These are phyloP conservation scores for Amanita polypyramis DNA, from an alignment of 768 basidiomycete genomes.

Conservation along the genomic window DNA sequence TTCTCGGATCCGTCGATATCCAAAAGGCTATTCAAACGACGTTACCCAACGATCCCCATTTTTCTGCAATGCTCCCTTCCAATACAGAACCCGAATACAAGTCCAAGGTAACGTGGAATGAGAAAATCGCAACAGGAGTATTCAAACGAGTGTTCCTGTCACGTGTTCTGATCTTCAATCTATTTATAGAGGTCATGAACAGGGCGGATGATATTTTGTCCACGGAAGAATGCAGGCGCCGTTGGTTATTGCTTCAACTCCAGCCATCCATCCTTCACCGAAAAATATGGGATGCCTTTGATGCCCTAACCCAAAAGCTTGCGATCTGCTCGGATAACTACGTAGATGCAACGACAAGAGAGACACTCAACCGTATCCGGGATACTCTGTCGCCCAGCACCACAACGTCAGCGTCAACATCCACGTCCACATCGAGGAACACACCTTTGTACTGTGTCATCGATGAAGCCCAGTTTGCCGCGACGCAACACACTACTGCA, in stretches of 20 bases:
- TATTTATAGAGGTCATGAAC: constrained; percentile 25
- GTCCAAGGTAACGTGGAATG: constrained; percentile 21
- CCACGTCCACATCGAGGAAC: constrained; percentile 8
- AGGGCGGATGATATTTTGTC: neutral
- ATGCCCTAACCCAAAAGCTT: constrained; percentile 25
- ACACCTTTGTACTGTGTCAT: constrained; percentile 33
- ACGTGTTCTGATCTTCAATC: constrained; percentile 27
- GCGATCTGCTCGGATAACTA: constrained; percentile 23
- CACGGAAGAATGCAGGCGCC: constrained; percentile 19
- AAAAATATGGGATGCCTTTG: constrained; percentile 31
- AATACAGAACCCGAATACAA: constrained; percentile 22
- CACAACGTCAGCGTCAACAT: neutral
- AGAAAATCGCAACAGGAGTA: constrained; percentile 24
- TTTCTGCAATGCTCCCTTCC: constrained; percentile 22
- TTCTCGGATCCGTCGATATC: constrained; percentile 33
- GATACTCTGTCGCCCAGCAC: constrained; percentile 10
- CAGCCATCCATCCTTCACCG: constrained; percentile 25
- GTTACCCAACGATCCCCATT: constrained; percentile 24
- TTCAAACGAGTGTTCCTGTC: constrained; percentile 32
- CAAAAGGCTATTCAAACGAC: constrained; percentile 28
- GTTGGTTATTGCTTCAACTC: constrained; percentile 33
- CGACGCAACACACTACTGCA: constrained; percentile 24
- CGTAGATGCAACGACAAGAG: constrained; percentile 23
- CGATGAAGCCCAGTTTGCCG: constrained; percentile 36
- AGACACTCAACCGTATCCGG: constrained; percentile 16